A percentile compares a stretch with the other conserved stretches of the same genome.
phyloP scores from a whole-genome alignment of 495 filamentous ascomycete species.

The Oleoguttula mirabilis region DNA sequence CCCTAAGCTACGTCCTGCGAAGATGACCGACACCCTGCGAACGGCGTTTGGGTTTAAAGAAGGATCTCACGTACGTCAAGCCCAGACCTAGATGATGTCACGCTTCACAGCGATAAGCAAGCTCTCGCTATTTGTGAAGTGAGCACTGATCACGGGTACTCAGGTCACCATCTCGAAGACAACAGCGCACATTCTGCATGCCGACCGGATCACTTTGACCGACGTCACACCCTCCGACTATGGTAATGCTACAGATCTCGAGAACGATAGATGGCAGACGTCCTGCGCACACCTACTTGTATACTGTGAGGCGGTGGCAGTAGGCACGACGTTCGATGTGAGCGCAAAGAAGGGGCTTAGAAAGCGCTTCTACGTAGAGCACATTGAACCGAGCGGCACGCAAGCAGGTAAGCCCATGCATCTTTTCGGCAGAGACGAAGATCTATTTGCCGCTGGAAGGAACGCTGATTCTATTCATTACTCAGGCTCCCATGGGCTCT shows the following conservation, averaged over 20 bases:
- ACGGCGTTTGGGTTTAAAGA: slow-evolving; percentile 49
- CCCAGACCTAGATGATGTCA: no score
- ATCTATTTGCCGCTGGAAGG: neutral
- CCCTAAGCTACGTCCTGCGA: slow-evolving; percentile 45
- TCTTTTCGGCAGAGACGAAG: no score
- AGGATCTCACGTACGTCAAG: slow-evolving; percentile 35
- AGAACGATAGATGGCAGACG: slow-evolving; percentile 44
- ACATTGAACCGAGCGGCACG: slow-evolving; percentile 11
- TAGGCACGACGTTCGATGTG: slow-evolving; percentile 17
- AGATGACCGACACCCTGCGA: slow-evolving; percentile 55
- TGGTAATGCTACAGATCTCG: slow-evolving; percentile 32
- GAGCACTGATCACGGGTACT: no score
- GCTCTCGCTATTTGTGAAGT: no score
- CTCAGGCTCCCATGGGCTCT: no score
- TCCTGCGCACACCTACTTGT: slow-evolving; percentile 43
- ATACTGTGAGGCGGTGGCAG: slow-evolving; percentile 9
- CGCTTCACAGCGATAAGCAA: no score
- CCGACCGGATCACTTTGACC: slow-evolving; percentile 36
- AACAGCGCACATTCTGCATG: slow-evolving; percentile 30
- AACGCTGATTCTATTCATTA: no score
- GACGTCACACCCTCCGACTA: slow-evolving; percentile 39
- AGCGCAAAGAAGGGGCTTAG: slow-evolving; percentile 23
- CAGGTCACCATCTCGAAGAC: slow-evolving; percentile 38
- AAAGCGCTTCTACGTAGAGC: slow-evolving; percentile 26
- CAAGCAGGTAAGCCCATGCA: neutral